phyloP scores from a whole-genome alignment of 768 basidiomycete species.

The Termitomyces eurrhizus region DNA sequence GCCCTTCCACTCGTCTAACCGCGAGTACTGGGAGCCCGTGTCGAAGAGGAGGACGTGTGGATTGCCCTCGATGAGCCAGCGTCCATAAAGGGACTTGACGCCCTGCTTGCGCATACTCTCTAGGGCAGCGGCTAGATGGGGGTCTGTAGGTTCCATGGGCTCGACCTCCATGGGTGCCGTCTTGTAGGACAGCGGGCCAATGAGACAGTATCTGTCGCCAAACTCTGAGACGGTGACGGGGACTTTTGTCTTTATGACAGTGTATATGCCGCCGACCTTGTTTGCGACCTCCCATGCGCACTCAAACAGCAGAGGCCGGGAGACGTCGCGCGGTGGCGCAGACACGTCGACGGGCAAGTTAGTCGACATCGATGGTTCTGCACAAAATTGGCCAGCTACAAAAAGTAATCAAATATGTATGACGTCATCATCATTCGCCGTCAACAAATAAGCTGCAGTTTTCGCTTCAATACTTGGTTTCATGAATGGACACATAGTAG shows the following conservation, averaged over 20 bases:
- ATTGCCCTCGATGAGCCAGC: slow-evolving; percentile 97
- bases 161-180: slow-evolving; percentile 99
- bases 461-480: neutral
- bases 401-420: slow-evolving; percentile 8
- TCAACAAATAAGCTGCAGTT: neutral
- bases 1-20: slow-evolving; percentile 97
- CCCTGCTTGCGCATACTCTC: slow-evolving; percentile 85
- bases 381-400: slow-evolving; percentile 1
- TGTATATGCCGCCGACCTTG: slow-evolving; percentile 99
- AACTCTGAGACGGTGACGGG: slow-evolving; percentile 97
- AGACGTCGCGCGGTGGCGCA: slow-evolving; percentile 59
- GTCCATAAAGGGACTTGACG: slow-evolving; percentile 91
- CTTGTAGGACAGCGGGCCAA: slow-evolving; percentile 98
- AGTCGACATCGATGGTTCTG: slow-evolving; percentile 13
- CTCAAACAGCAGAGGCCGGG: slow-evolving; percentile 83
- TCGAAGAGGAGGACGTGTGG: slow-evolving; percentile 96
- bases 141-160: slow-evolving; percentile 82
- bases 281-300: slow-evolving; percentile 98
- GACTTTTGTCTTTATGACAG: slow-evolving; percentile 99
- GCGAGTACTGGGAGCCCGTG: slow-evolving; percentile 80
- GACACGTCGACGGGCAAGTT: slow-evolving; percentile 22
- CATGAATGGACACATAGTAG: neutral
- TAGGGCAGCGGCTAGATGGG: slow-evolving; percentile 70
- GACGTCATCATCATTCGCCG: slow-evolving; percentile 11
- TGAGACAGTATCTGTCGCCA: slow-evolving; percentile 91